A percentile compares a stretch with the other conserved stretches of the same genome.
phyloP scores from a whole-genome alignment of 306 rosid genomes.

The Hylodesmum podocarpum region DNA sequence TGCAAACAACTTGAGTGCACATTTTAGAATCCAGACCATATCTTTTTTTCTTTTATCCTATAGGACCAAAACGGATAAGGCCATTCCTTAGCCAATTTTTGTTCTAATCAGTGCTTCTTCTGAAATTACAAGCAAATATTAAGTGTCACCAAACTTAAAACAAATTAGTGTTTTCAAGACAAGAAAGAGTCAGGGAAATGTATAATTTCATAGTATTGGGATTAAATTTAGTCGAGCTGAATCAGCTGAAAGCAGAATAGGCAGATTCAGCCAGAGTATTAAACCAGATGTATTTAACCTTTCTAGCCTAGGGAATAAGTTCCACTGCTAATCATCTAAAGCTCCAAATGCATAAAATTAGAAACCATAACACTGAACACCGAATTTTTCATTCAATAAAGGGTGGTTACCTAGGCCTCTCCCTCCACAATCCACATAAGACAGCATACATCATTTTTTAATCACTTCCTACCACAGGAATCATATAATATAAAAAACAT shows the following conservation, averaged over 20 bases:
- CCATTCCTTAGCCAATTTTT: too few relatives aligned
- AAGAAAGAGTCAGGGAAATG: background rate
- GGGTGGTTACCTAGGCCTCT: background rate
- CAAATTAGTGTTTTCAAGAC: background rate
- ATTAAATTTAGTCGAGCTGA: background rate
- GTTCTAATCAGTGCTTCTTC: background rate
- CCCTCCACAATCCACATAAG: background rate
- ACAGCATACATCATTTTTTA: background rate
- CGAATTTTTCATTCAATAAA: background rate
- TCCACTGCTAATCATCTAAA: background rate
- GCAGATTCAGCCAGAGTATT: background rate
- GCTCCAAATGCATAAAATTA: background rate
- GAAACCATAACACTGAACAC: background rate
- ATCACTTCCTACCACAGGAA: background rate
- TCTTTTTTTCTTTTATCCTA: background rate
- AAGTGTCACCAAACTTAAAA: background rate
- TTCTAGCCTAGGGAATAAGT: background rate
- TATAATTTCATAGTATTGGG: background rate
- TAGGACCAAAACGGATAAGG: background rate
- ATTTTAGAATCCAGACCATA: background rate
- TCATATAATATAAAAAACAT: background rate
- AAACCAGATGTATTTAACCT: background rate
- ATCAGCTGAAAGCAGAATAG: background rate
- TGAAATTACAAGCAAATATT: background rate
- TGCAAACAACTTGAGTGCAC: background rate